phyloP scores from a whole-genome alignment of 306 rosid genomes.

The Abrus pulchellus region DNA sequence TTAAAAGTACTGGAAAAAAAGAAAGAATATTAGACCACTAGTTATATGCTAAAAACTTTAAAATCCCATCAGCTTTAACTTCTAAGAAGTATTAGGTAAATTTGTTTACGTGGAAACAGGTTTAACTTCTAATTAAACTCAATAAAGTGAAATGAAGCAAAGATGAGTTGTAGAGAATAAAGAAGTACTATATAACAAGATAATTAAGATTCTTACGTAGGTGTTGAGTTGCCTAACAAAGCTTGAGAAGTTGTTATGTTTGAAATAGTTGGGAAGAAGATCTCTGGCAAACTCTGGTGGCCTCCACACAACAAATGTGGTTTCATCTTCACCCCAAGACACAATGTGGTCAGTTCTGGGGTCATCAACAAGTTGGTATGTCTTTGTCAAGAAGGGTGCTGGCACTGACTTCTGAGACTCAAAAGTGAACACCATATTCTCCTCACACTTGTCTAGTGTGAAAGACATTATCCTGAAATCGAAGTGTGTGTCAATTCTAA shows the following conservation, averaged over 20 bases:
- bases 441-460: conserved; percentile 50
- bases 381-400: conserved; percentile 74
- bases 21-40: not conserved
- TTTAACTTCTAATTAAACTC: not conserved
- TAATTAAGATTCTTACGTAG: conserved; percentile 54
- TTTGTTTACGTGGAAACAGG: conserved; percentile 8
- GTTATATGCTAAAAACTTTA: not conserved
- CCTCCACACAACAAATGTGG: conserved; percentile 74
- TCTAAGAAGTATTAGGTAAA: not conserved
- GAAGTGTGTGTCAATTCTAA: not conserved
- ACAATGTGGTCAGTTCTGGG: conserved; percentile 73
- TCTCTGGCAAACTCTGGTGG: conserved; percentile 75
- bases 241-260: conserved; percentile 84
- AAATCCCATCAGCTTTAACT: not conserved
- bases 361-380: conserved; percentile 75
- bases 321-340: conserved; percentile 68
- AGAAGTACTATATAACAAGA: not conserved
- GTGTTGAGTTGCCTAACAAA: conserved; percentile 81
- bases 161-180: not conserved
- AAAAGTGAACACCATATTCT: conserved; percentile 50
- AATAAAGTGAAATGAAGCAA: conserved; percentile 15
- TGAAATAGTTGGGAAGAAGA: conserved; percentile 79
- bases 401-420: conserved; percentile 62
- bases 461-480: conserved; percentile 45
- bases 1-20: conserved; percentile 4